Evolutionary conservation across 2,329 filamentous ascomycete genomes (phyloP), one percentile per base, ranked within the genome.

Genomic region (Pyrenochaeta sp.): DNA sequence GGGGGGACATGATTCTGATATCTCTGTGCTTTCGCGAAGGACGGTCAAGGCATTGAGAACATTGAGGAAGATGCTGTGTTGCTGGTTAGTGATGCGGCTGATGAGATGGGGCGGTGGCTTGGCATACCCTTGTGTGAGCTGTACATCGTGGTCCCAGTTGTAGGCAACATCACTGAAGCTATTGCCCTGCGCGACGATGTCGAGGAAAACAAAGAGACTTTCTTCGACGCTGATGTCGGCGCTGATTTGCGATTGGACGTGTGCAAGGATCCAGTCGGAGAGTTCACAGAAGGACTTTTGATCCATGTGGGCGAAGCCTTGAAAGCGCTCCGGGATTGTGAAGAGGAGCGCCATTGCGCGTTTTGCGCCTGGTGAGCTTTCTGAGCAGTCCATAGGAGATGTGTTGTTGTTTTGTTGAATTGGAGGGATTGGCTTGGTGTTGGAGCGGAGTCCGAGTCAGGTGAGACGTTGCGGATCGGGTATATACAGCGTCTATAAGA

Each of bases 231-330:
- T 69, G 46, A 69, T 61, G 36, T 66, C 61, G 14, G 55, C 44
- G 2, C 59, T 48, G n/a, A 63, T 48, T 21, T 60, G 58, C 15
- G 60, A 66, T 30, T 63, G 48, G 44, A 63, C 58, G 45, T 71
- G 60, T 40, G 60, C 65, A 21, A 67, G 51, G 21, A 69, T 63
- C 68, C 67, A 71, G 51, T 71, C 68, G n/a, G 67, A 63, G 14
- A 71, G 57, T 41, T 67, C 61, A 32, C 68, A 63, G 34, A 70
- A 71, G 43, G 66, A 69, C 46, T 67, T 62, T 37, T 70, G 67
- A 35, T 71, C 67, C 58, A 71, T 63, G 47, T 69, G 67, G 42
- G 60, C 63, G 53, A 69, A 71, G 37, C 66, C 66, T 32, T 65
- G 58, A 60, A 71, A 71, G 41, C 65, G 60, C 40, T 68, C 60